Evolutionary conservation across 805 yeast species (phyloP), one percentile per base, ranked within the genome.

Genomic region (Lipomyces mesembrius): DNA sequence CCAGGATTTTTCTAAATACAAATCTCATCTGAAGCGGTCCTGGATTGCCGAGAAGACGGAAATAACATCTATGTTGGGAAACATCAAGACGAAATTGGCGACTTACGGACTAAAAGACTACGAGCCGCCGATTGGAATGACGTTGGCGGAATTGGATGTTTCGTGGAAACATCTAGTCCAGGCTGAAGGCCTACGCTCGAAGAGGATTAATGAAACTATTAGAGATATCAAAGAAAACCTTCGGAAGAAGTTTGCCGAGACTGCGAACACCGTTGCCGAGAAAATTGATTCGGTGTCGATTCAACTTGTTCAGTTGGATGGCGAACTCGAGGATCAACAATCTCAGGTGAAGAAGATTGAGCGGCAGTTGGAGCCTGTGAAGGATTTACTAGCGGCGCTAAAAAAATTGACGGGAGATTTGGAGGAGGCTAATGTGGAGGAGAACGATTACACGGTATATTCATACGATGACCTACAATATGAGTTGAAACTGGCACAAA

Each of bases 31-130:
- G 11, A 80, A 80, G 66, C 72, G 82, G 14, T 72, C 75, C 4
- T 80, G 83, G 83, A 70, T 77, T 29, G 72, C 74, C 1, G 82
- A 80, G 60, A 79, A 77, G 69, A 67, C 79, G 7, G 79, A 77
- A 29, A 70, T 80, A 54, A 73, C 75, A 1, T 73, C 79, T 2
- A 70, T 80, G 56, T 72, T 77, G 29, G 78, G 80, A 8, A 79
- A 78, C 59, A 77, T 80, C 54, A 74, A 77, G 35, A 77, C 80
- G 8, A 79, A 80, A 61, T 70, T 79, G 22, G 76, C 78, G 2
- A 77, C 80, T 0, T 78, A 77, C 59, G 75, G 75, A 0, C 71
- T 80, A 32, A 73, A 70, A 43, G 77, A 74, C 49, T 80, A 79
- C 67, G 61, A 57, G n/a, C 82, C 82, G 3, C 79, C 81, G 0